A percentile compares a stretch with the other conserved stretches of the same genome.
Evolutionary conservation across 352 stramenopile genomes (phyloP).

Genomic region (Pythium rhizo-oryzae): DNA sequence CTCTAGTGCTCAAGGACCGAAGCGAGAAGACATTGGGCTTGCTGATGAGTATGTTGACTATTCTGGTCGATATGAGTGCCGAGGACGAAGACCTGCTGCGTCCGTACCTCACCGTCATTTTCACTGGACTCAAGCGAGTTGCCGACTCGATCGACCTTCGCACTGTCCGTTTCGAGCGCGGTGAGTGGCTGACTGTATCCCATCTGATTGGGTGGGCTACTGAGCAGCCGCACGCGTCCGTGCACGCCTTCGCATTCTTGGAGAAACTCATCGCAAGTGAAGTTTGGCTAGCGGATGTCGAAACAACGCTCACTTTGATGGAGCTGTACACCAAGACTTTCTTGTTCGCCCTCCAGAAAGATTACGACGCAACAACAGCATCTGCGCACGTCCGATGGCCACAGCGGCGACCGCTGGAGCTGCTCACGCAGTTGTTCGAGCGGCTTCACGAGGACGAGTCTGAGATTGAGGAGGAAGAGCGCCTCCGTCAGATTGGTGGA

Average conservation of each 20-base stretch:
- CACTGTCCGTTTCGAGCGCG: constrained; percentile 28
- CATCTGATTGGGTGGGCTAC: constrained; percentile 67
- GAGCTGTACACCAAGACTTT: constrained; percentile 70
- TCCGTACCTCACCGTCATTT: constrained; percentile 64
- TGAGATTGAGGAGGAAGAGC: constrained; percentile 44
- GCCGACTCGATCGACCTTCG: constrained; percentile 27
- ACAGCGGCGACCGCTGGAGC: constrained; percentile 40
- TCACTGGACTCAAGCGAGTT: constrained; percentile 40
- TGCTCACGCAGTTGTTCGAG: constrained; percentile 62
- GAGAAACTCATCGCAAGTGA: constrained; percentile 57
- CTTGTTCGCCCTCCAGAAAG: constrained; percentile 55
- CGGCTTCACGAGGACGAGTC: constrained; percentile 36
- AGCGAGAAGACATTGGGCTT: constrained; percentile 38
- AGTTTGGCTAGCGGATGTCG: constrained; percentile 55
- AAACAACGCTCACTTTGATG: constrained; percentile 52
- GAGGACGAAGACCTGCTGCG: constrained; percentile 58
- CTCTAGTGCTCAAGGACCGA: constrained; percentile 44
- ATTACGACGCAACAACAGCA: constrained; percentile 12
- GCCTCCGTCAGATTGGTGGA: constrained; percentile 58
- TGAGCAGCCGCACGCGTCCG: constrained; percentile 39
- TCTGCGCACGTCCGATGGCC: constrained; percentile 36
- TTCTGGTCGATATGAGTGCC: constrained; percentile 60
- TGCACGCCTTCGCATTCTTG: constrained; percentile 63
- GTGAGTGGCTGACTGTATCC: constrained; percentile 66
- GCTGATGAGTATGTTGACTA: constrained; percentile 46